Percentiles rank a stretch among this genome's conserved stretches.
Evolutionary conservation across 495 filamentous ascomycete genomes (phyloP).

Genomic region (Podospora australis): DNA sequence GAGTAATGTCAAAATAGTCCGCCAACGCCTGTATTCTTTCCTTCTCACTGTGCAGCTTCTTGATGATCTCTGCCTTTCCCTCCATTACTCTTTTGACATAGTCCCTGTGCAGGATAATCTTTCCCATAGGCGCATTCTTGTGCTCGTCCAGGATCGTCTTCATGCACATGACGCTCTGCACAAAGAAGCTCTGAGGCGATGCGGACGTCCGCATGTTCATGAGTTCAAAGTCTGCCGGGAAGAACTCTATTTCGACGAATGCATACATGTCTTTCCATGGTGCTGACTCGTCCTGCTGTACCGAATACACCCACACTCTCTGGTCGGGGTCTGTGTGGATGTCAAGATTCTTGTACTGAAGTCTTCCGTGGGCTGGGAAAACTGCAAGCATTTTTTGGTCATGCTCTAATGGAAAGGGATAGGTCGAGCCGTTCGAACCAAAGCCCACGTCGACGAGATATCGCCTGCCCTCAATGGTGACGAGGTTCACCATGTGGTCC

Average conservation of each 20-base stretch:
- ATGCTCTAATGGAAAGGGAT: constrained; percentile 27
- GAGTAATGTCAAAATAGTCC: constrained; percentile 49
- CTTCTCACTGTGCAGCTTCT: constrained; percentile 42
- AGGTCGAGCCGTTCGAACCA: constrained; percentile 39
- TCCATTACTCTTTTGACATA: constrained; percentile 52
- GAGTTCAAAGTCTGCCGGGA: constrained; percentile 44
- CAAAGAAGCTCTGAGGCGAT: constrained; percentile 34
- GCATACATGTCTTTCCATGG: constrained; percentile 36
- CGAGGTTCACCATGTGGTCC: constrained; percentile 66
- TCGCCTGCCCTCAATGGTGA: constrained; percentile 43
- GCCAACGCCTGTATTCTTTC: constrained; percentile 46
- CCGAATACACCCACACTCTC: constrained; percentile 39
- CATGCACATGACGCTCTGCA: constrained; percentile 33
- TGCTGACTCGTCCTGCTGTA: constrained; percentile 11
- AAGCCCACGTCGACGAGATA: constrained; percentile 70
- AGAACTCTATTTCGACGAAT: constrained; percentile 40
- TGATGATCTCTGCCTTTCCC: constrained; percentile 42
- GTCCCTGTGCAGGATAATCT: constrained; percentile 49
- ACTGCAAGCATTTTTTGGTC: constrained; percentile 10
- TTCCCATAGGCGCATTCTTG: constrained; percentile 9
- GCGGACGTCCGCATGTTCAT: constrained; percentile 52
- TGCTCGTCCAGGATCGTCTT: constrained; percentile 37
- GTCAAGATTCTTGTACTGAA: constrained; percentile 23
- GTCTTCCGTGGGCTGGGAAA: constrained; percentile 1
- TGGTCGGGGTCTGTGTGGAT: constrained; percentile 25